Conservation (phyloP, 2,329 filamentous ascomycete genomes). For the Colletotrichum destructivum region DNA sequence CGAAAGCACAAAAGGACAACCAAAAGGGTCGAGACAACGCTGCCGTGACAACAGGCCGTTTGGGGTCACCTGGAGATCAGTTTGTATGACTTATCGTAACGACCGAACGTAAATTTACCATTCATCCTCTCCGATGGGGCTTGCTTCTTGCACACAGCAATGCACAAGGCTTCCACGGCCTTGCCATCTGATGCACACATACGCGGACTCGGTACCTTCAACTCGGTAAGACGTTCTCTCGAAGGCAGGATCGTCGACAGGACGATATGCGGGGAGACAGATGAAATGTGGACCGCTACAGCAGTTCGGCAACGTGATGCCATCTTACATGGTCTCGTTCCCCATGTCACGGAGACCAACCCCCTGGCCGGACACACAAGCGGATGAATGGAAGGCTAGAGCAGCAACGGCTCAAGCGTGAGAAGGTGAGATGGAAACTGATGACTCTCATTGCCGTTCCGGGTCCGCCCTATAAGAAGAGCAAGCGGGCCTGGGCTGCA, state of each 20-base stretch:
- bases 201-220: neutral
- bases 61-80: slow-evolving; percentile 1
- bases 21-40: slow-evolving; percentile 13
- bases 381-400: neutral
- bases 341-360: slow-evolving; percentile 6
- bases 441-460: slow-evolving; percentile 47
- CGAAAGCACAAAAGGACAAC: neutral
- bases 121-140: neutral
- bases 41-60: slow-evolving; percentile 9
- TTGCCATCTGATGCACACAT: neutral
- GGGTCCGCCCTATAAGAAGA: slow-evolving; percentile 46
- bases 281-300: slow-evolving; percentile 23
- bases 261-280: slow-evolving; percentile 9
- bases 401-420: slow-evolving; percentile 15
- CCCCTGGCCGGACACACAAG: neutral
- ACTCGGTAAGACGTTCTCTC: neutral
- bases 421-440: slow-evolving; percentile 9
- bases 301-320: slow-evolving; percentile 35
- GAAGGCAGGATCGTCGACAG: neutral
- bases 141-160: neutral
- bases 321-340: slow-evolving; percentile 33
- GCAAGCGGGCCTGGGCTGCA: slow-evolving; percentile 45
- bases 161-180: neutral
- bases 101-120: neutral
- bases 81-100: neutral